These are phyloP conservation scores for Prunus mongolica DNA, from an alignment of 306 rosid species.

Conservation along the genomic window DNA sequence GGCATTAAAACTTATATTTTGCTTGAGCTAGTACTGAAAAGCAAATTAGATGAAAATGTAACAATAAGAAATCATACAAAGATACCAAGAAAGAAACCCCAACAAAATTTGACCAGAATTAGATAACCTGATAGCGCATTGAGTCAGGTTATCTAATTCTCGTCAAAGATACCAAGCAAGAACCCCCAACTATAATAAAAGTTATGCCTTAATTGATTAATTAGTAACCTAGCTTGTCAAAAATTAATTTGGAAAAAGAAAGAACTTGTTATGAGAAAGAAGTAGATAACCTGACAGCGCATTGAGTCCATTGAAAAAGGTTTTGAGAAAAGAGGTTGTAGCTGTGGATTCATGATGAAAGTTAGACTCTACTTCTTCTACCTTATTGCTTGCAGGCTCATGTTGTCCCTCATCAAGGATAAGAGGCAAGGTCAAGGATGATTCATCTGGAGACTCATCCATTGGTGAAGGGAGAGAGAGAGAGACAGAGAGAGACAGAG, in stretches of 20 bases:
- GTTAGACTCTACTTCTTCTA: conserved; percentile 21
- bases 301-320: conserved; percentile 44
- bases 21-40: background rate
- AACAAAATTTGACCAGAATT: background rate
- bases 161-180: background rate
- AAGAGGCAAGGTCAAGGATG: conserved; percentile 29
- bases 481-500: background rate
- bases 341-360: background rate
- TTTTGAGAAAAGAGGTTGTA: conserved; percentile 30
- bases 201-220: background rate
- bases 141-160: no score
- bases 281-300: conserved; percentile 30
- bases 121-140: no score
- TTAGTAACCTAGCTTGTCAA: background rate
- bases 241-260: no score
- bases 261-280: background rate
- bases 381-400: conserved; percentile 1
- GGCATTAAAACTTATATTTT: background rate
- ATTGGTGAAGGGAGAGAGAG: conserved; percentile 1
- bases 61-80: background rate
- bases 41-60: background rate
- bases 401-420: conserved; percentile 16
- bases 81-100: background rate
- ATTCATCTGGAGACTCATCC: conserved; percentile 7
- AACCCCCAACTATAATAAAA: background rate